Evolutionary conservation across 2,329 filamentous ascomycete species (phyloP).

Genomic region (Canariomyces notabilis): DNA sequence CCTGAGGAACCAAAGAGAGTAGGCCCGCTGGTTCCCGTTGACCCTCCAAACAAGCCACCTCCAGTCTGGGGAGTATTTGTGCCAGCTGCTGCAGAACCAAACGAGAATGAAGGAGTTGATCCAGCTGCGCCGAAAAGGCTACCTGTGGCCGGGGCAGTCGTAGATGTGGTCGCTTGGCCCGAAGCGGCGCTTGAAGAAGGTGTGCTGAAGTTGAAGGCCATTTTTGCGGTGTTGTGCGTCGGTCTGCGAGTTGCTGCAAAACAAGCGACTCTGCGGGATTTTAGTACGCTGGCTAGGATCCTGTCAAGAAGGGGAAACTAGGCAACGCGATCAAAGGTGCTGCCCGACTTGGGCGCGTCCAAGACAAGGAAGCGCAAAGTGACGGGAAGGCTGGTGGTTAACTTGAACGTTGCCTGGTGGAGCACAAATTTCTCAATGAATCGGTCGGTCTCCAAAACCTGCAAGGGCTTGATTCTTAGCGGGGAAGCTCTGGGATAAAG

Average conservation of each 20-base stretch:
- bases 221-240: constrained; percentile 1
- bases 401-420: neutral
- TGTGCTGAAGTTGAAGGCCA: constrained; percentile 27
- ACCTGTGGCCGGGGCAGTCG: constrained; percentile 22
- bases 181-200: constrained; percentile 20
- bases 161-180: constrained; percentile 19
- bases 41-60: constrained; percentile 21
- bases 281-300: no score
- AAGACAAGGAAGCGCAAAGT: constrained; percentile 7
- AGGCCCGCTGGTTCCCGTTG: constrained; percentile 18
- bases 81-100: constrained; percentile 13
- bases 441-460: neutral
- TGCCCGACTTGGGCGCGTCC: constrained; percentile 4
- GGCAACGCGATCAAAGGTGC: neutral
- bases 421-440: constrained; percentile 1
- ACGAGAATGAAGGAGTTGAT: constrained; percentile 32
- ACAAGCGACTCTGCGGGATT: no score
- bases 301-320: no score
- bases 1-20: constrained; percentile 33
- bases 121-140: constrained; percentile 26
- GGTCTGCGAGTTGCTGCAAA: neutral
- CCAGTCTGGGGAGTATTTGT: constrained; percentile 16
- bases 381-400: no score
- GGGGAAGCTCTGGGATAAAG: neutral
- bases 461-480: neutral